Conservation (phyloP, 2,329 filamentous ascomycete genomes). For the Trichoderma koningii region DNA sequence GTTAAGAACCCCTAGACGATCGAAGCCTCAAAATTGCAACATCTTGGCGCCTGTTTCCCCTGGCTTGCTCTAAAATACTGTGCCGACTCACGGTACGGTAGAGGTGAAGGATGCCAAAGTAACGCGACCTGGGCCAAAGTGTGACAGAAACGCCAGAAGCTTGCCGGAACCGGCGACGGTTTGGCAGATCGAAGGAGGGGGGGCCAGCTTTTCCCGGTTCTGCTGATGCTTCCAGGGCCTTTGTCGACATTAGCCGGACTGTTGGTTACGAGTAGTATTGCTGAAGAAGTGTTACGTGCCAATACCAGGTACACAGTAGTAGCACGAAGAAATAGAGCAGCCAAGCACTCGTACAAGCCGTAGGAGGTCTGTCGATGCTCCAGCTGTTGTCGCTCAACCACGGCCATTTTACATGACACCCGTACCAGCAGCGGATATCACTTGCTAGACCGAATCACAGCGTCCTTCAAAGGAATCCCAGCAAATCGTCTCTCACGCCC, state of each 20-base stretch:
- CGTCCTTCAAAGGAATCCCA: background rate
- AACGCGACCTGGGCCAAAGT: background rate
- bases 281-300: too few species aligned
- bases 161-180: conserved; percentile 14
- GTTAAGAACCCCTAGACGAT: background rate
- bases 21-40: conserved; percentile 6
- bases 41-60: conserved; percentile 6
- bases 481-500: conserved; percentile 9
- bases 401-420: too few species aligned
- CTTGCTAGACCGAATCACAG: background rate
- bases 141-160: conserved; percentile 18
- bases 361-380: too few species aligned
- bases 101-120: background rate
- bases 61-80: background rate
- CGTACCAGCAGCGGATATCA: background rate
- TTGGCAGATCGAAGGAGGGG: conserved; percentile 4
- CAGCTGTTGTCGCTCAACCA: too few species aligned
- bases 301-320: too few species aligned
- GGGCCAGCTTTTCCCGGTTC: background rate
- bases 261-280: too few species aligned
- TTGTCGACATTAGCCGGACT: background rate
- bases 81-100: too few species aligned
- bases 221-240: background rate
- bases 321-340: too few species aligned
- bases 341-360: too few species aligned